Conservation (phyloP, 2,329 filamentous ascomycete genomes). For the Nannizziopsis arthrosporioides region DNA sequence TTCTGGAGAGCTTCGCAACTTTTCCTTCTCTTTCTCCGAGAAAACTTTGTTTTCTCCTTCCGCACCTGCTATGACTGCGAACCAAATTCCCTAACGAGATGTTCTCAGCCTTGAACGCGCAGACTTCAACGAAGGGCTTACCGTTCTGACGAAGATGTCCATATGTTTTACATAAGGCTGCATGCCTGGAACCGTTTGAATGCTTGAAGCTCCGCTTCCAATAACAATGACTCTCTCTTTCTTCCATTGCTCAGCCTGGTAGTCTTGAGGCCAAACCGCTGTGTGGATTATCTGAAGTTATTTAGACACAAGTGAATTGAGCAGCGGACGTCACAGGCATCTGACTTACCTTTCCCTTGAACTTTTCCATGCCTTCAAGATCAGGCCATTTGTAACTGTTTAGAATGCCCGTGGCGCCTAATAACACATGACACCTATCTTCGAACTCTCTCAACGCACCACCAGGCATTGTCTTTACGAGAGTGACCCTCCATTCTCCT, state of each 20-base stretch:
- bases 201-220: conserved; percentile 30
- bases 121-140: conserved; percentile 1
- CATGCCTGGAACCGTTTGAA: conserved; percentile 33
- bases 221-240: conserved; percentile 27
- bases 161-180: conserved; percentile 31
- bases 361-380: conserved; percentile 37
- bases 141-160: conserved; percentile 28
- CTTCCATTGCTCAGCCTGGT: conserved; percentile 34
- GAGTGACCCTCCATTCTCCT: conserved; percentile 41
- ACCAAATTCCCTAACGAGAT: conserved; percentile 20
- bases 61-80: conserved; percentile 37
- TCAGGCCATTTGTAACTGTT: conserved; percentile 37
- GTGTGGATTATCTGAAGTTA: conserved; percentile 31
- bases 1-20: conserved; percentile 13
- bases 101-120: background rate
- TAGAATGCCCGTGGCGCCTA: conserved; percentile 32
- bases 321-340: background rate
- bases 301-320: background rate
- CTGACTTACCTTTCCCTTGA: conserved; percentile 30
- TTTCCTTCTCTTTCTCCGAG: conserved; percentile 13
- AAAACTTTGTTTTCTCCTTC: conserved; percentile 34
- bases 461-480: conserved; percentile 30
- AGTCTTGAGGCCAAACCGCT: conserved; percentile 33
- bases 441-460: conserved; percentile 24
- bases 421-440: conserved; percentile 26